phyloP scores from a whole-genome alignment of 345 rosid genomes.

The Citrus sp. region DNA sequence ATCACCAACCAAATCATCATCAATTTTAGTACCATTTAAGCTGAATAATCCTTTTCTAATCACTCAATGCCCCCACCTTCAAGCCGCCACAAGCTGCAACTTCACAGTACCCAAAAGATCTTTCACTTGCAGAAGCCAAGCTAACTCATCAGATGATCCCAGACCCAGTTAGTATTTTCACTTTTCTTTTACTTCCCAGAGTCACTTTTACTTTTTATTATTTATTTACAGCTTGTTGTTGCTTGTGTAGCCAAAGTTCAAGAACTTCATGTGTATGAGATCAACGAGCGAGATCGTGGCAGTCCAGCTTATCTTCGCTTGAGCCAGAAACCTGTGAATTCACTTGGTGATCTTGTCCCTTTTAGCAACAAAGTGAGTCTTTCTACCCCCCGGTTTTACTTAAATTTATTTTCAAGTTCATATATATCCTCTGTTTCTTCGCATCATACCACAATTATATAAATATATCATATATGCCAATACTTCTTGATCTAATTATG shows the following conservation, averaged over 20 bases:
- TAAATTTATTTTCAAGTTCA: not conserved
- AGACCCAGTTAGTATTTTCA: constrained; percentile 27
- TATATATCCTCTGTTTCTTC: not conserved
- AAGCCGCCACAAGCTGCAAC: not conserved
- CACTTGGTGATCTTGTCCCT: constrained; percentile 89
- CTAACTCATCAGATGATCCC: constrained; percentile 26
- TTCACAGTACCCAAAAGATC: constrained; percentile 23
- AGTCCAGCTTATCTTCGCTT: constrained; percentile 78
- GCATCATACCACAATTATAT: not conserved
- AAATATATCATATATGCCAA: too few species aligned
- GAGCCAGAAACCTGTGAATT: constrained; percentile 74
- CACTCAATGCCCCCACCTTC: constrained; percentile 3
- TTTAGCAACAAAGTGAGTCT: constrained; percentile 71
- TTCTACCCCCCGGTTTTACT: too few species aligned
- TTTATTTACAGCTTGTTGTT: not conserved
- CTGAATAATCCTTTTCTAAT: constrained; percentile 14
- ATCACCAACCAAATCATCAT: constrained; percentile 15
- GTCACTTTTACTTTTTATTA: not conserved
- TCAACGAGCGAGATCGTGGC: constrained; percentile 84
- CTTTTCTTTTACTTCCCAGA: not conserved
- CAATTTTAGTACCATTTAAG: constrained; percentile 10
- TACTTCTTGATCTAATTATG: not conserved
- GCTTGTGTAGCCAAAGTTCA: constrained; percentile 48
- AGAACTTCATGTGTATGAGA: constrained; percentile 67
- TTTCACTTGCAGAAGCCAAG: constrained; percentile 48